Percentiles rank a stretch among this genome's conserved stretches.
Conservation (phyloP, 495 filamentous ascomycete species). For the Hypoxylon lenormandii region DNA sequence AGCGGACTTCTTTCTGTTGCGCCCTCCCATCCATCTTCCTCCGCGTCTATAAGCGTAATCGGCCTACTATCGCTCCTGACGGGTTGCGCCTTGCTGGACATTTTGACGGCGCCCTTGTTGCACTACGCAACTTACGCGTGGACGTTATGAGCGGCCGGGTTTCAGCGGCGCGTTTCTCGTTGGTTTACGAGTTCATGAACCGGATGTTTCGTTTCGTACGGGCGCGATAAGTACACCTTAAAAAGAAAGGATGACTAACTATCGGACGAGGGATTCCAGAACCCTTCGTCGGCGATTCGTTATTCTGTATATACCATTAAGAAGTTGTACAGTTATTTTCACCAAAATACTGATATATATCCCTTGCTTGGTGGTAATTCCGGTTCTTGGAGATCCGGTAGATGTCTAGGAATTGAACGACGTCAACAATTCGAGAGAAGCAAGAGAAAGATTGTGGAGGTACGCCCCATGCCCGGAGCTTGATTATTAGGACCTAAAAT, state of each 20-base stretch:
- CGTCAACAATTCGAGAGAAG: slow-evolving; percentile 13
- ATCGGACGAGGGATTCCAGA: slow-evolving; percentile 14
- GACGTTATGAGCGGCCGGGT: background rate
- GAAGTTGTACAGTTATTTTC: background rate
- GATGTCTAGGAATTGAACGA: slow-evolving; percentile 3
- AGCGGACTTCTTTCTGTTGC: slow-evolving; percentile 59
- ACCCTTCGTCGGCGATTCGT: slow-evolving; percentile 1
- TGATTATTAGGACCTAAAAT: slow-evolving; percentile 15
- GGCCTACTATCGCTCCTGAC: slow-evolving; percentile 17
- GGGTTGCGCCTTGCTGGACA: slow-evolving; percentile 37
- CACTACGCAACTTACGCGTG: background rate
- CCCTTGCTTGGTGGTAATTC: background rate
- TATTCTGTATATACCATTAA: background rate
- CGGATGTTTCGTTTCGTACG: slow-evolving; percentile 20
- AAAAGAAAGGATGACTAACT: background rate
- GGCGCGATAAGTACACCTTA: background rate
- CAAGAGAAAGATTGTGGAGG: slow-evolving; percentile 11
- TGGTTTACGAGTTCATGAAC: background rate
- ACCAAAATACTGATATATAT: background rate
- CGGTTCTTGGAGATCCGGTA: slow-evolving; percentile 6
- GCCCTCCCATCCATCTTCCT: slow-evolving; percentile 34
- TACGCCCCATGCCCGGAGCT: slow-evolving; percentile 20
- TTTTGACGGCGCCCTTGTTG: slow-evolving; percentile 13
- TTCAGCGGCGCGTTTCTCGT: background rate
- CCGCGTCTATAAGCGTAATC: slow-evolving; percentile 41